phyloP scores from a whole-genome alignment of 768 basidiomycete genomes.

The Ramaria sp. region DNA sequence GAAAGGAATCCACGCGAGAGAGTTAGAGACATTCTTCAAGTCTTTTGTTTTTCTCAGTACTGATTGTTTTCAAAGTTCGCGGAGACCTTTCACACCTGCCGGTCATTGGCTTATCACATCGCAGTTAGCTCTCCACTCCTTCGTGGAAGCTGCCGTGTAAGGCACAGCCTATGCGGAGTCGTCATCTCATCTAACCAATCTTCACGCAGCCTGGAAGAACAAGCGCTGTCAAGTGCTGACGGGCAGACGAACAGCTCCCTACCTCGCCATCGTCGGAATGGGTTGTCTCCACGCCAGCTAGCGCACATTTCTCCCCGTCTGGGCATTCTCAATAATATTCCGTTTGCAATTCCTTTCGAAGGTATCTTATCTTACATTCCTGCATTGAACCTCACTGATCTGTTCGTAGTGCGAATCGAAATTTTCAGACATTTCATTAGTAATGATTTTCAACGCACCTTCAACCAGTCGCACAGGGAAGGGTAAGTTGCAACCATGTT shows the following conservation, averaged over 20 bases:
- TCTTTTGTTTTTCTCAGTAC: slow-evolving; percentile 5
- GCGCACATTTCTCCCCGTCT: slow-evolving; percentile 75
- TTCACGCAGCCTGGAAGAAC: slow-evolving; percentile 50
- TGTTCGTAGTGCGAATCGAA: slow-evolving; percentile 47
- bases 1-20: slow-evolving; percentile 75
- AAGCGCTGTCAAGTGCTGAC: slow-evolving; percentile 17
- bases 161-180: slow-evolving; percentile 14
- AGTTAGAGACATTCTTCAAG: slow-evolving; percentile 40
- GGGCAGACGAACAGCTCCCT: not conserved
- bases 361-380: slow-evolving; percentile 13
- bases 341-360: slow-evolving; percentile 90
- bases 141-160: slow-evolving; percentile 81
- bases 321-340: slow-evolving; percentile 89
- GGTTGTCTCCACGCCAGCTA: slow-evolving; percentile 53
- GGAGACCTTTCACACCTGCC: slow-evolving; percentile 69
- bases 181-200: not conserved
- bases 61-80: slow-evolving; percentile 43
- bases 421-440: slow-evolving; percentile 81
- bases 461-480: slow-evolving; percentile 11
- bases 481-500: not conserved
- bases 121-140: slow-evolving; percentile 51
- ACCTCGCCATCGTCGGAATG: slow-evolving; percentile 11
- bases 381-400: not conserved
- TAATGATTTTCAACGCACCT: slow-evolving; percentile 35
- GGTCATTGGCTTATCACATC: slow-evolving; percentile 74